Evolutionary conservation across 441 rosid genomes (phyloP).

Genomic region (Pelargonium myrrhifolium): DNA sequence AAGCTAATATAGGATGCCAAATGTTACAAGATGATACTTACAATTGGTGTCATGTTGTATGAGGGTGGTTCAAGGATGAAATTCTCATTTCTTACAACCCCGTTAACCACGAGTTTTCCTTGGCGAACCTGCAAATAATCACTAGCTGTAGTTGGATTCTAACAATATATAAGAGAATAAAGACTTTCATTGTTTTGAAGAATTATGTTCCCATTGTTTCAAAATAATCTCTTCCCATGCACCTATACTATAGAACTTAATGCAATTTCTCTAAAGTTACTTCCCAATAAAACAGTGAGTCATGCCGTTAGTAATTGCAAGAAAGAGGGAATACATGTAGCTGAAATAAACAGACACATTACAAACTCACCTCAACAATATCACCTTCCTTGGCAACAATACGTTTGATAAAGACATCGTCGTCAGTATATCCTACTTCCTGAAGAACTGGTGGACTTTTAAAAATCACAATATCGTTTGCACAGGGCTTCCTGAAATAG

Average conservation of each 20-base stretch:
- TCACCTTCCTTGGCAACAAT: slow-evolving; percentile 92
- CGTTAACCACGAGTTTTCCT: slow-evolving; percentile 79
- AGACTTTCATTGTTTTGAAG: neutral
- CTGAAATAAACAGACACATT: neutral
- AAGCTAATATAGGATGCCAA: neutral
- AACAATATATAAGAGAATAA: neutral
- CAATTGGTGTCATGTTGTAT: slow-evolving; percentile 73
- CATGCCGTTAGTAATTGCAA: too few species aligned
- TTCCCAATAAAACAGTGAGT: too few species aligned
- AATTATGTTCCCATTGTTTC: neutral
- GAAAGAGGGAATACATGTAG: neutral
- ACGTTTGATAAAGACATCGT: slow-evolving; percentile 85
- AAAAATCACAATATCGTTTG: slow-evolving; percentile 85
- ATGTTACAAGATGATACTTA: slow-evolving; percentile 32
- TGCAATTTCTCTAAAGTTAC: neutral
- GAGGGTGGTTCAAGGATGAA: slow-evolving; percentile 69
- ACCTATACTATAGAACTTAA: neutral
- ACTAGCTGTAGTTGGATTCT: slow-evolving; percentile 3
- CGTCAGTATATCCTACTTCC: slow-evolving; percentile 81
- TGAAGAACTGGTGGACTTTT: slow-evolving; percentile 92
- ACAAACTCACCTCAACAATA: slow-evolving; percentile 57
- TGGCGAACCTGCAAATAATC: slow-evolving; percentile 48
- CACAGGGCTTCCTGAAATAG: slow-evolving; percentile 89
- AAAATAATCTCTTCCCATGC: neutral
- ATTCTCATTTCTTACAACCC: slow-evolving; percentile 53